phyloP scores from a whole-genome alignment of 139 green algal species.

The Deuterostichococcus epilithicus region DNA sequence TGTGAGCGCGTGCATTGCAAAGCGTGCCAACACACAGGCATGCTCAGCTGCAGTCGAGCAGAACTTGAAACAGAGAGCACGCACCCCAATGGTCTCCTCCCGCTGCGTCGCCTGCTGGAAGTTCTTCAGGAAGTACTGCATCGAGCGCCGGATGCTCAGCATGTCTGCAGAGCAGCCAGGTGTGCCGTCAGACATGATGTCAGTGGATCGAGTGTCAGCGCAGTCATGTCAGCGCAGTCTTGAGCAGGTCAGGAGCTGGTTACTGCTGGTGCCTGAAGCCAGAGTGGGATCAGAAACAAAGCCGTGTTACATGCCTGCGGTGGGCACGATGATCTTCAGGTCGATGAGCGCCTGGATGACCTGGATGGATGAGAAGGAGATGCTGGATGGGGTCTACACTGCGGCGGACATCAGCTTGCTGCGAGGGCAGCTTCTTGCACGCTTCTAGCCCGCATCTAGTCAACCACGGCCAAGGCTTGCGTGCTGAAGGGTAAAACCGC shows the following conservation, averaged over 20 bases:
- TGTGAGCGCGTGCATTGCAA: too few relatives aligned
- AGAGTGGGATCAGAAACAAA: too few relatives aligned
- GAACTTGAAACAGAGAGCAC: neutral
- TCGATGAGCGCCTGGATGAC: slow-evolving; percentile 55
- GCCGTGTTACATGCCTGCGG: slow-evolving; percentile 48
- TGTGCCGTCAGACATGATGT: too few relatives aligned
- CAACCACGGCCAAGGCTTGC: too few relatives aligned
- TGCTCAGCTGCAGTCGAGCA: neutral
- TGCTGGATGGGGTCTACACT: neutral
- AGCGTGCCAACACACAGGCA: too few relatives aligned
- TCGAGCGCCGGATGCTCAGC: slow-evolving; percentile 43
- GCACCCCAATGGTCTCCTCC: slow-evolving; percentile 60
- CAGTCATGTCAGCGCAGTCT: too few relatives aligned
- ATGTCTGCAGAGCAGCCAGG: slow-evolving; percentile 5
- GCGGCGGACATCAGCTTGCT: neutral
- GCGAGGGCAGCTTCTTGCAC: too few relatives aligned
- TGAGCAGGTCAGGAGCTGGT: too few relatives aligned
- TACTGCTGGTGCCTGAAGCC: too few relatives aligned
- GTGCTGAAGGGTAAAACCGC: too few relatives aligned
- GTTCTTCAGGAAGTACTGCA: slow-evolving; percentile 77
- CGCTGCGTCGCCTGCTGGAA: slow-evolving; percentile 60
- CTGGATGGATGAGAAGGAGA: neutral
- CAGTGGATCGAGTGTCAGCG: too few relatives aligned
- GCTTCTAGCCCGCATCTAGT: too few relatives aligned
- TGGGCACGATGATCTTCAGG: slow-evolving; percentile 71